Evolutionary conservation across 2,329 filamentous ascomycete species (phyloP), one percentile per base, ranked within the genome.

Genomic region (Zymoseptoria brevis): DNA sequence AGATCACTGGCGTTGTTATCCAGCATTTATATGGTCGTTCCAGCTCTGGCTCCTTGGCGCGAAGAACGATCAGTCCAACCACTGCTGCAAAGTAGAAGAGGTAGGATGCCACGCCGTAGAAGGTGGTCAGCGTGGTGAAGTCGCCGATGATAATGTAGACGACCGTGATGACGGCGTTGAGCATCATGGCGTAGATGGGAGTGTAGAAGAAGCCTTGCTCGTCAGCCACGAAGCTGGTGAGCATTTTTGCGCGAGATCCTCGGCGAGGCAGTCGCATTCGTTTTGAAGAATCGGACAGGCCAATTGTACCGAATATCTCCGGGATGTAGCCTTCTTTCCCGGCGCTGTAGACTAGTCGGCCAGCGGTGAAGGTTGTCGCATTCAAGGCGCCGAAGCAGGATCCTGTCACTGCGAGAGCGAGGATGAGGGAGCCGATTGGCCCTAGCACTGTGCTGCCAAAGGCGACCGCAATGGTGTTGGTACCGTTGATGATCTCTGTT

Each of bases 1-100:
- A 99, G 58, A 96, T 93, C 65, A 99, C 93, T 9, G 94, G 94
- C 2, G 94, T 99, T 0, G 87, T 88, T 70, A 99, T 96, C 94
- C 93, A 99, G 2, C 92, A 96, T 73, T 86, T 87, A 75, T 99
- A 99, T 0, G 94, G 93, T 24, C 94, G 79, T 73, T 96, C 91
- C 52, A 99, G 81, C 62, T 87, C 80, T 3, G 94, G 94, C 74
- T 99, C 94, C 62, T 83, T 83, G 29, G 97, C 90, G 29, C 94
- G 83, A 62, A 99, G 80, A 56, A 99, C 83, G 63, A 99, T 96
- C 54, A 99, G 81, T 0, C 94, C 94, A 0, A 99, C 83, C 0
- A 99, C 94, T 0, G 93, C 95, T 58, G 96, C 78, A 74, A 99
- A 99, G 77, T 99, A 99, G 72, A 99, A 99, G 0, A 90, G 90